Evolutionary conservation across 1,284 basidiomycete genomes (phyloP), one percentile per base, ranked within the genome.

Genomic region (Trichosporon faecale): DNA sequence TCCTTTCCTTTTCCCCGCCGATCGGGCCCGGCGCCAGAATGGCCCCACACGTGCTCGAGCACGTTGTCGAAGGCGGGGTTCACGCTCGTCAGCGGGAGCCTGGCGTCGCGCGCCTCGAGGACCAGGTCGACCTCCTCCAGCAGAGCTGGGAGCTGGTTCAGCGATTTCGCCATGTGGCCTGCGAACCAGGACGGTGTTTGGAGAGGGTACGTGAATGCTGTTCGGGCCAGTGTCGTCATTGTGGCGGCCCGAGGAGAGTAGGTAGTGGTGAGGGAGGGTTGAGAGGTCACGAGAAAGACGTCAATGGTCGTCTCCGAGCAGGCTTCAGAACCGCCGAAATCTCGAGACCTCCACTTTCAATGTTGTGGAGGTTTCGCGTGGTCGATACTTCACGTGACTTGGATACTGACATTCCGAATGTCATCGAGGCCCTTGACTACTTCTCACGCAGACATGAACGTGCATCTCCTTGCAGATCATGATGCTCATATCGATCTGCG

Each of bases 121-220:
- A 99, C 93, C 70, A 99, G 89, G 78, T 94, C 93, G 66, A 92
- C 95, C 74, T 89, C 89, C 64, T 88, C 88, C 61, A 97, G 87
- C 68, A 94, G 85, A 55, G 88, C 85, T 12, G 93, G 92, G 44
- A 97, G 86, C 82, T 89, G 88, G 72, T 90, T 88, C 68, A 91
- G 88, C 75, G 95, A 96, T 79, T 90, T 88, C 82, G 90, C 91
- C 96, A 98, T 99, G 84, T 99, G 96, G 11, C 97, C 96, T 29
- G 93, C 92, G 83, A 92, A 97, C 95, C 95, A 98, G 85, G 94
- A 95, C 66, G 92, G 91, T n/a, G 93, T 82, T 2, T 77, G 76
- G 0, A 76, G 64, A 0, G 86, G 86, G 52, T 85, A 85, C 0
- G 77, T 73, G 75, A 87, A 87, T 11, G 64, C 71, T 11, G 68